Base-by-base conservation (phyloP, 2,329 filamentous ascomycete genomes). In the Dothistroma pini region DNA sequence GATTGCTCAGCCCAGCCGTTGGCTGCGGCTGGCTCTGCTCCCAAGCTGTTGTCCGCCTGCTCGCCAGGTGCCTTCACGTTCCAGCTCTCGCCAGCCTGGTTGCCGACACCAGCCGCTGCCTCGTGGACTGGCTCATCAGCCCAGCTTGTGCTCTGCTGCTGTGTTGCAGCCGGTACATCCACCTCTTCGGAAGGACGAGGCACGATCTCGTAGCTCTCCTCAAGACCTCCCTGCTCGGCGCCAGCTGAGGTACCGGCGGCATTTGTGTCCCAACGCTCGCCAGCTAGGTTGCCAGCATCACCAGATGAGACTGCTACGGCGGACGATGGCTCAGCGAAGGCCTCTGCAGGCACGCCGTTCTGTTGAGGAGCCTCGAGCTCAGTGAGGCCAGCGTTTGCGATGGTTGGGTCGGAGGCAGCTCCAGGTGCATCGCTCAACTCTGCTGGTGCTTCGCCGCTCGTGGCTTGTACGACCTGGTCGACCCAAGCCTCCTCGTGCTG, bases 191-290 rank as follows among this genome's bases (percentile, higher is more conserved):
- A 83, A 71, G 93, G 85, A 59, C 88, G 86, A 56, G 90, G 86
- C 50, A 90, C 81, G 74, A 91, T 86, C 62, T 96, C 88, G 85
- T 90, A 95, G 57, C 82, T 84, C 67, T 93, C 89, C 31, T 81
- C 79, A 48, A 81, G 72, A 25, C 81, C 78, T 58, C 81, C 78
- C 58, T 81, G 78, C 54, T 80, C 77, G 22, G 80, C 77, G 16
- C 75, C 77, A 48, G 75, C 73, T 53, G 76, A 73, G 61, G 81
- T 79, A 16, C 65, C 65, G 49, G 62, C 62, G 53, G 80, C 77
- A 63, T 80, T 78, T 55, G 80, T 78, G 67, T 90, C 87, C 88
- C 86, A 90, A 66, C 88, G 84, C 65, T 81, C 83, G 71, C 86
- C 87, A 31, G 87, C 86, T 44, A 74, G 72, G 64, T 83, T 83